Conservation (phyloP, 139 green algal species). For the Astrephomene gubernaculifera region DNA sequence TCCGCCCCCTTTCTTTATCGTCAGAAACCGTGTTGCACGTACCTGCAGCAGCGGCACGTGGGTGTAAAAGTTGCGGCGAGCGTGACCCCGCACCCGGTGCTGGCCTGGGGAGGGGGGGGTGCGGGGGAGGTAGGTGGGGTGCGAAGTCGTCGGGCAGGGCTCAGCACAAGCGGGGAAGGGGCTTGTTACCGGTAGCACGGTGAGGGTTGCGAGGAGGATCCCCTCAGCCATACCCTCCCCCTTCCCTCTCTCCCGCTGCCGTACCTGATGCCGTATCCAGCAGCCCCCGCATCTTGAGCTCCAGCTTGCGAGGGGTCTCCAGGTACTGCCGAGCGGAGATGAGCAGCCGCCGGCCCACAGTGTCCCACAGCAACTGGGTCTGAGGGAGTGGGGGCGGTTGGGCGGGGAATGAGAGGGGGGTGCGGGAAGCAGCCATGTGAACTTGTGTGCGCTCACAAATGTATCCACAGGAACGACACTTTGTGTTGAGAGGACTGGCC, state of each 20-base stretch:
- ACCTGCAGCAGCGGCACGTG: slow-evolving; percentile 43
- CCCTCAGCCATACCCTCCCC: neutral
- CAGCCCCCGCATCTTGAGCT: slow-evolving; percentile 25
- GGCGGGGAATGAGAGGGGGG: neutral
- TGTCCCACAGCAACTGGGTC: slow-evolving; percentile 29
- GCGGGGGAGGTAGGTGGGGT: neutral
- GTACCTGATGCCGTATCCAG: slow-evolving; percentile 24
- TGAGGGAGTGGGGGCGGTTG: neutral
- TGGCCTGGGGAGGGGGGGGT: neutral
- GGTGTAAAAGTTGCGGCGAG: slow-evolving; percentile 40
- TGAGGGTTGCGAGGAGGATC: too few species aligned
- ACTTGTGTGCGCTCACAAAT: too few species aligned
- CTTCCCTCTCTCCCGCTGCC: neutral
- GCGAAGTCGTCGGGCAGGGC: neutral
- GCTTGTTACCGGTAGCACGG: too few species aligned
- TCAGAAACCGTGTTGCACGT: too few species aligned
- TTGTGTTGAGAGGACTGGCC: too few species aligned
- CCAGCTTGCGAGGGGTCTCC: slow-evolving; percentile 26
- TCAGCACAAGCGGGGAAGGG: too few species aligned
- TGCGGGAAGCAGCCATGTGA: too few species aligned
- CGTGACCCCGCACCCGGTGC: slow-evolving; percentile 30
- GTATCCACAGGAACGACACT: too few species aligned
- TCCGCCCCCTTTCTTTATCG: too few species aligned
- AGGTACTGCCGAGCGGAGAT: slow-evolving; percentile 19
- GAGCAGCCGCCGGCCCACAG: slow-evolving; percentile 8